A percentile compares a stretch with the other conserved stretches of the same genome.
Evolutionary conservation across 345 rosid genomes (phyloP).

Genomic region (Eutrema heterophyllum): DNA sequence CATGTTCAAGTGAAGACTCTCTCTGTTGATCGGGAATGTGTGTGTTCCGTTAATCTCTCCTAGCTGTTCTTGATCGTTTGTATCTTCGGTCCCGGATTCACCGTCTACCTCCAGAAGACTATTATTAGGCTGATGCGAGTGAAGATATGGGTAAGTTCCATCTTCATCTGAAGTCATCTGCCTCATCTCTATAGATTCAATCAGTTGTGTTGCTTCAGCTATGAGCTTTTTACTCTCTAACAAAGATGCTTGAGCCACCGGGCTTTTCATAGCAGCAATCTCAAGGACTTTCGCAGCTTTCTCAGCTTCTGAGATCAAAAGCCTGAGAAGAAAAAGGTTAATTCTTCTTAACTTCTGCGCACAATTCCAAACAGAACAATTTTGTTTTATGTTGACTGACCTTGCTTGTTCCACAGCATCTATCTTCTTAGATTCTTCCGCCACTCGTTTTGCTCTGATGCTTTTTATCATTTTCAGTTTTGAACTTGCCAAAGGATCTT

Average conservation of each 20-base stretch:
- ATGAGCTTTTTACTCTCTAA: conserved; percentile 78
- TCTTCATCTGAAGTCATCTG: conserved; percentile 33
- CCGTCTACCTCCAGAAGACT: conserved; percentile 27
- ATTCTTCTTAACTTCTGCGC: not conserved
- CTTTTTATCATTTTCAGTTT: conserved; percentile 87
- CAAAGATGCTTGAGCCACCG: conserved; percentile 77
- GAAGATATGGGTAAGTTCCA: conserved; percentile 20
- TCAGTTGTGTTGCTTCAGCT: conserved; percentile 76
- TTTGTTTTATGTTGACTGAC: conserved; percentile 36
- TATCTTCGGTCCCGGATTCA: conserved; percentile 23
- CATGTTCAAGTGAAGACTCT: conserved; percentile 30
- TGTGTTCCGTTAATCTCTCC: conserved; percentile 48
- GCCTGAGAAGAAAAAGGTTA: conserved; percentile 38
- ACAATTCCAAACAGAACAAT: not conserved
- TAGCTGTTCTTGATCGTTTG: conserved; percentile 15
- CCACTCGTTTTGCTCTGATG: conserved; percentile 74
- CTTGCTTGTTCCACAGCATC: conserved; percentile 84
- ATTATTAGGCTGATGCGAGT: conserved; percentile 13
- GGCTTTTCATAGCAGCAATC: conserved; percentile 68
- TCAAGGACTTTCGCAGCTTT: conserved; percentile 84
- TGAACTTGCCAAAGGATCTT: conserved; percentile 73
- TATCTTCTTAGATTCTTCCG: conserved; percentile 55
- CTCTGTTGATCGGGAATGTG: conserved; percentile 28
- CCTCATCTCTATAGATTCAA: conserved; percentile 53
- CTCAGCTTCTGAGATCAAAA: conserved; percentile 85